Percentiles rank a stretch among this genome's conserved stretches.
phyloP scores from a whole-genome alignment of 495 filamentous ascomycete genomes.

The Achaetomiella virescens region DNA sequence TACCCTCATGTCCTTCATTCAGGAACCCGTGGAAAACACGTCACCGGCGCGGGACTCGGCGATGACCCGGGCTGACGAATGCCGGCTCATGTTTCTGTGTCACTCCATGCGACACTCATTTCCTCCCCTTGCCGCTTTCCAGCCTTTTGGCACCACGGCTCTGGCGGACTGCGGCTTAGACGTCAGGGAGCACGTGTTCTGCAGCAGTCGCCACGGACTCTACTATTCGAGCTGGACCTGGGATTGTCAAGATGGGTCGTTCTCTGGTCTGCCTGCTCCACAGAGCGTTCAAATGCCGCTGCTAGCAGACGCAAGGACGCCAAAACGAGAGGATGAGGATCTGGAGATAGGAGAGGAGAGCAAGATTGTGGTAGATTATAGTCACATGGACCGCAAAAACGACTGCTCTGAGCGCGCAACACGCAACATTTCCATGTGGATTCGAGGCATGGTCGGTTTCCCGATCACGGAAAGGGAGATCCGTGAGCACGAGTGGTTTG shows the following conservation, averaged over 20 bases:
- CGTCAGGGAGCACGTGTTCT: not conserved
- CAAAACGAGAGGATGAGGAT: not conserved
- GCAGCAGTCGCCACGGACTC: not conserved
- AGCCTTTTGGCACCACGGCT: not conserved
- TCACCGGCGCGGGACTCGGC: not conserved
- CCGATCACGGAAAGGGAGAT: not conserved
- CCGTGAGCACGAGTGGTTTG: constrained; percentile 9
- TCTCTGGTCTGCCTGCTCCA: not conserved
- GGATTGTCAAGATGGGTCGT: not conserved
- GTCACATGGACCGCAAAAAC: not conserved
- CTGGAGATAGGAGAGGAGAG: not conserved
- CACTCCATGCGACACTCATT: not conserved
- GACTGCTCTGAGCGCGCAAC: not conserved
- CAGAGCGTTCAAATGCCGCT: not conserved
- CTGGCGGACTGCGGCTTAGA: not conserved
- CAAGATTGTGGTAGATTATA: not conserved
- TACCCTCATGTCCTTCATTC: not conserved
- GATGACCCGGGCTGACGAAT: not conserved
- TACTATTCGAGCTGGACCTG: not conserved
- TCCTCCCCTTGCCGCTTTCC: not conserved
- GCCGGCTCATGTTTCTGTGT: not conserved
- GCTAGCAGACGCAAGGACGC: not conserved
- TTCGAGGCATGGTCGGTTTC: not conserved
- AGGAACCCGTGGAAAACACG: not conserved
- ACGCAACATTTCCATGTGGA: not conserved